Base-by-base conservation (phyloP, 1,284 basidiomycete species). In the Cryptococcus sp. region DNA sequence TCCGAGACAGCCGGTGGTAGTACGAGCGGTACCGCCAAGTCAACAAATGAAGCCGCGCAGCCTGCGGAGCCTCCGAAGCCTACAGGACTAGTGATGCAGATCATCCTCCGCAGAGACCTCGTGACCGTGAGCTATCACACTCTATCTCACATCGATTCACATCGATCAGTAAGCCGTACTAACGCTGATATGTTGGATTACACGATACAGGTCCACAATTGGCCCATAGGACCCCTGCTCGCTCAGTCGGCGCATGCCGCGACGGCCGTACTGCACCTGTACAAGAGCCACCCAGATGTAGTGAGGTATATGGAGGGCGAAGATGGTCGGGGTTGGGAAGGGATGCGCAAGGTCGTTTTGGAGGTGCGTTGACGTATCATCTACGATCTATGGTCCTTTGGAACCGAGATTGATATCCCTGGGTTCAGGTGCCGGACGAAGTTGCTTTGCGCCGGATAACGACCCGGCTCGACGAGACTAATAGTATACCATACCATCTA, bases 231-330 rank as follows among this genome's bases (percentile, higher is more conserved):
- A 6, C 80, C 81, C 0, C 69, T 82, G 57, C 81, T 83, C 69
- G 81, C 81, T 2, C 82, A 83, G 65, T 73, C 79, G 0, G 78
- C 81, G 6, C 82, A 83, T 58, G 81, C 81, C 0, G 71, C 81
- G 0, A 78, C 79, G 6, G 81, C 81, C 1, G 74, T 80, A 8
- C 51, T 77, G 50, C 73, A 77, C 50, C 42, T 61, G 7, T 67
- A 71, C 52, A 54, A 63, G 25, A 64, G 69, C 38, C 59, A 72
- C 45, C 67, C 68, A 5, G 69, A 72, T 23, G 75, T 79, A 39
- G 59, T 64, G 60, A 59, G 61, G 38, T 80, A 80, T 49, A 61
- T 76, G 1, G 60, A 66, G 3, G 69, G 71, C 13, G 69, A 72
- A 20, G 67, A 71, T 47, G 67, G 68, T 1, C 65, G 65, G 51